Conservation (phyloP, 1,139 yeast genomes). For the Diutina ranongensis region DNA sequence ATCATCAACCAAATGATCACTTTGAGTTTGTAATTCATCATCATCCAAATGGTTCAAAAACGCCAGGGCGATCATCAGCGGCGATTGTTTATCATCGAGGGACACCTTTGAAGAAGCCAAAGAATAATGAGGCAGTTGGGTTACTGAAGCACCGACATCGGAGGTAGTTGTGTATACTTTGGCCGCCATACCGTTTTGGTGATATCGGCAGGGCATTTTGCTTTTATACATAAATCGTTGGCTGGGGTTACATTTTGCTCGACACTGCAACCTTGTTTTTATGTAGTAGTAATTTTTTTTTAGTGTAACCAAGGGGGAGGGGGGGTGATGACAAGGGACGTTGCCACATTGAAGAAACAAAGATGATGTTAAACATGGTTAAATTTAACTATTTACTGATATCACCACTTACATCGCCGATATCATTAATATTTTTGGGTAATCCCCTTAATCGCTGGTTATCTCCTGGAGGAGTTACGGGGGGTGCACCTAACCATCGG, state of each 20-base stretch:
- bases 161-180: background rate
- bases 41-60: conserved; percentile 8
- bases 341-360: too few relatives aligned
- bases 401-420: too few relatives aligned
- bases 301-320: background rate
- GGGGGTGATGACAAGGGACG: background rate
- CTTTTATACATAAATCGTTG: background rate
- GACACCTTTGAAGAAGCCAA: background rate
- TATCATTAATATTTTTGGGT: too few relatives aligned
- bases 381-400: too few relatives aligned
- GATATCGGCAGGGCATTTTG: background rate
- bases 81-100: background rate
- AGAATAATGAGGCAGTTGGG: background rate
- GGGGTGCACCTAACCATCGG: too few relatives aligned
- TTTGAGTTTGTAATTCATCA: conserved; percentile 7
- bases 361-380: background rate
- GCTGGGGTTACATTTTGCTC: background rate
- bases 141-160: background rate
- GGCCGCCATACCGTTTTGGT: background rate
- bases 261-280: background rate
- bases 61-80: background rate
- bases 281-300: background rate
- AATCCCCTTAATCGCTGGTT: too few relatives aligned
- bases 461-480: too few relatives aligned
- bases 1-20: conserved; percentile 7